These are phyloP conservation scores for Kuraishia hungarica DNA, from an alignment of 805 yeast genomes.

Conservation along the genomic window DNA sequence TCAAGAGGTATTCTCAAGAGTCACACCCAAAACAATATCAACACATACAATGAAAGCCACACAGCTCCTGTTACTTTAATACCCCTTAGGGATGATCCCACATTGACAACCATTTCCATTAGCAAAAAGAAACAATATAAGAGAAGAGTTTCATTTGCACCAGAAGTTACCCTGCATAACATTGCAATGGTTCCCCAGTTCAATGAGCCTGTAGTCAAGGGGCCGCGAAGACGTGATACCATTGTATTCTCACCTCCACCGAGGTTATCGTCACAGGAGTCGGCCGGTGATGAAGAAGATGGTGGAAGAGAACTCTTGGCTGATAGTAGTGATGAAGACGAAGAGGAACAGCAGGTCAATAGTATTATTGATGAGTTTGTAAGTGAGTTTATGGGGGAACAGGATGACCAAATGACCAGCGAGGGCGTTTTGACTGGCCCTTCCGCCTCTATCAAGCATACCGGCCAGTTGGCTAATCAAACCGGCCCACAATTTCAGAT, in stretches of 20 bases:
- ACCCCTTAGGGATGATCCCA: not conserved
- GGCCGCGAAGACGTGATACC: constrained; percentile 19
- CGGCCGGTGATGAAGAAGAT: not conserved
- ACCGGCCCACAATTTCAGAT: not conserved
- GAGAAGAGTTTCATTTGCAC: constrained; percentile 71
- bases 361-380: constrained; percentile 16
- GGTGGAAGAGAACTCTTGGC: constrained; percentile 4
- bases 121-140: constrained; percentile 9
- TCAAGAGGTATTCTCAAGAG: constrained; percentile 2
- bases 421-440: too few relatives aligned
- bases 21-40: not conserved
- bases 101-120: not conserved
- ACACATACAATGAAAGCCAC: not conserved
- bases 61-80: constrained; percentile 6
- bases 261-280: constrained; percentile 5
- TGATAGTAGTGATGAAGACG: constrained; percentile 7
- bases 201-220: constrained; percentile 7
- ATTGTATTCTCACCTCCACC: constrained; percentile 21
- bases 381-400: constrained; percentile 1
- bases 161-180: constrained; percentile 61
- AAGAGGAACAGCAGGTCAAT: constrained; percentile 12
- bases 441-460: too few relatives aligned
- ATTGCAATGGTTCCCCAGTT: constrained; percentile 28
- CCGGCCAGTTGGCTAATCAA: too few relatives aligned
- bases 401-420: too few relatives aligned